phyloP scores from a whole-genome alignment of 345 rosid genomes.

The Gossypium anomalum region DNA sequence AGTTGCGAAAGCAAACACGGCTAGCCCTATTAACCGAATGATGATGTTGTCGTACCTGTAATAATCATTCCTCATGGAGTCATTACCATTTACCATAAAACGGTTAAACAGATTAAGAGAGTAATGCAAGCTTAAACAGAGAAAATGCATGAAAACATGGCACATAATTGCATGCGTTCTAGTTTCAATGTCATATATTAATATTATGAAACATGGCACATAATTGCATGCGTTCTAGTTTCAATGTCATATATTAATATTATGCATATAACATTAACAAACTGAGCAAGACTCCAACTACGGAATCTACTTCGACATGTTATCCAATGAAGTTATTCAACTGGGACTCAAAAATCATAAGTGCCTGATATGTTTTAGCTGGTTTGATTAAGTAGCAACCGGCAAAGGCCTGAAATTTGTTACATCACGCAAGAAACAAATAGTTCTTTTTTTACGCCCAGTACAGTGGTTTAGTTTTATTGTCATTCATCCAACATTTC shows the following conservation, averaged over 20 bases:
- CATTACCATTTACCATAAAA: neutral
- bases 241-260: neutral
- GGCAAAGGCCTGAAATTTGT: neutral
- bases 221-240: neutral
- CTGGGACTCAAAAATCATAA: neutral
- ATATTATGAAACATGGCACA: neutral
- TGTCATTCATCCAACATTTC: neutral
- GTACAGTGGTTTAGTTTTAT: neutral
- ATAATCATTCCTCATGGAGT: neutral
- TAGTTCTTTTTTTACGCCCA: neutral
- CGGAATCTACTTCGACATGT: neutral
- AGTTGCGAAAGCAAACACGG: slow-evolving; percentile 90
- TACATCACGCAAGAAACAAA: neutral
- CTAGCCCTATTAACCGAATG: slow-evolving; percentile 69
- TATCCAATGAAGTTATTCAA: slow-evolving; percentile 8
- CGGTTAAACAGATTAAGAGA: neutral
- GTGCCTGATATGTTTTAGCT: neutral
- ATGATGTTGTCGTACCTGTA: slow-evolving; percentile 75
- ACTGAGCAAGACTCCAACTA: neutral
- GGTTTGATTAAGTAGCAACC: neutral
- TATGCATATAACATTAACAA: neutral
- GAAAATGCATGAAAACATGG: neutral
- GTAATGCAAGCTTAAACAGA: neutral
- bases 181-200: neutral
- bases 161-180: neutral